Evolutionary conservation across 306 rosid species (phyloP).

Genomic region (Biancaea sappan): DNA sequence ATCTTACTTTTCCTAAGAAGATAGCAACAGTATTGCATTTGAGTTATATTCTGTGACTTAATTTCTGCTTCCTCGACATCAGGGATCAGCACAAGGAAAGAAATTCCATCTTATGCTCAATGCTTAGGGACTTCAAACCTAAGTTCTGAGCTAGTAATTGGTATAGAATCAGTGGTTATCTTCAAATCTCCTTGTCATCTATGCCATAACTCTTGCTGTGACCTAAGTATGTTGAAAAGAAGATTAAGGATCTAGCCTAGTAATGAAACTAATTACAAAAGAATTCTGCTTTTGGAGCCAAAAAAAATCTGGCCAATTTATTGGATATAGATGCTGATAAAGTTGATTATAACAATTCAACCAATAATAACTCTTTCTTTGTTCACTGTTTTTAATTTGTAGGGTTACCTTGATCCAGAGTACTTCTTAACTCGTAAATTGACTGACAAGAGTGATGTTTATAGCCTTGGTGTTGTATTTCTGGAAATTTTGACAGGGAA

Average conservation of each 20-base stretch:
- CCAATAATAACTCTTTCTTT: not conserved
- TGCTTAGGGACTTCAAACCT: too few relatives aligned
- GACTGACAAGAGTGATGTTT: conserved; percentile 95
- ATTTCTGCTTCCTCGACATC: not conserved
- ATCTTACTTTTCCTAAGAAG: too few relatives aligned
- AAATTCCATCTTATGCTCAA: not conserved
- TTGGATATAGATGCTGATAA: too few relatives aligned
- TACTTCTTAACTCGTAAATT: conserved; percentile 88
- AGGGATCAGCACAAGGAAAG: not conserved
- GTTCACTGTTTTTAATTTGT: conserved; percentile 34
- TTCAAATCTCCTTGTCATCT: too few relatives aligned
- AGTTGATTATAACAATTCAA: too few relatives aligned
- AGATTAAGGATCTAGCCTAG: not conserved
- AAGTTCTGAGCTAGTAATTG: too few relatives aligned
- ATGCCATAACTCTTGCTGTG: too few relatives aligned
- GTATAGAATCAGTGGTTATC: too few relatives aligned
- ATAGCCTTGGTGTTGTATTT: conserved; percentile 92
- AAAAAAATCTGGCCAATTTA: not conserved
- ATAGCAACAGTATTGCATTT: too few relatives aligned
- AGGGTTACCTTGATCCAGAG: conserved; percentile 99
- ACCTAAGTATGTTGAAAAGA: not conserved
- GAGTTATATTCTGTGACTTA: not conserved
- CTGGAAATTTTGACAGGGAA: conserved; percentile 87
- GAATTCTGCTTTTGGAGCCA: too few relatives aligned
- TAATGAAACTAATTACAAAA: not conserved